Percentiles rank a stretch among this genome's conserved stretches.
Conservation (phyloP, 768 basidiomycete species). For the Mycena haematopus region DNA sequence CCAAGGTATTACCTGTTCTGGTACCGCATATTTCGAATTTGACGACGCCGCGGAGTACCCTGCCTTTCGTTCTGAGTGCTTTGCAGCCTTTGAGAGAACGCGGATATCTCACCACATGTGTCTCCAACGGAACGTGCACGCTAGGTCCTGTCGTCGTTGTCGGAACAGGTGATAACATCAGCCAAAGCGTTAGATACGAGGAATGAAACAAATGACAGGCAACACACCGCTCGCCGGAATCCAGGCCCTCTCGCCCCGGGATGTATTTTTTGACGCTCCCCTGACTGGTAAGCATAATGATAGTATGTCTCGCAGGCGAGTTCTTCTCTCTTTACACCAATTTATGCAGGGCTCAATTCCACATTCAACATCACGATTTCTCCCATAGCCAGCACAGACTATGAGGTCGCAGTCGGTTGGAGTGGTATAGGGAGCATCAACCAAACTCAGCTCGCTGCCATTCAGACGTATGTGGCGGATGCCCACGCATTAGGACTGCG, state of each 20-base stretch:
- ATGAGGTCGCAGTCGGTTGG: slow-evolving; percentile 52
- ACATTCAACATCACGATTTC: slow-evolving; percentile 50
- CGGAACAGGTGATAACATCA: slow-evolving; percentile 47
- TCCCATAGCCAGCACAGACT: slow-evolving; percentile 60
- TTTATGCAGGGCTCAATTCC: slow-evolving; percentile 34
- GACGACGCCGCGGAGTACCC: slow-evolving; percentile 31
- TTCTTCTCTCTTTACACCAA: neutral
- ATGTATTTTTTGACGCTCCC: slow-evolving; percentile 61
- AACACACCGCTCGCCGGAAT: slow-evolving; percentile 56
- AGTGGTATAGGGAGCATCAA: slow-evolving; percentile 50
- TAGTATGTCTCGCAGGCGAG: neutral
- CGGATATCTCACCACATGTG: slow-evolving; percentile 54
- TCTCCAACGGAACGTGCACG: slow-evolving; percentile 45
- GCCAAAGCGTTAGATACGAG: slow-evolving; percentile 6
- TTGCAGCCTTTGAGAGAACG: slow-evolving; percentile 51
- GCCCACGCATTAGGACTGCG: slow-evolving; percentile 52
- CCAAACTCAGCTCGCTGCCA: slow-evolving; percentile 44
- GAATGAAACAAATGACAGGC: slow-evolving; percentile 6
- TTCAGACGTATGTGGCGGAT: slow-evolving; percentile 48
- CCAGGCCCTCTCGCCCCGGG: slow-evolving; percentile 50
- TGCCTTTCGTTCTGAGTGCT: slow-evolving; percentile 51
- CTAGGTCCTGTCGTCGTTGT: slow-evolving; percentile 48
- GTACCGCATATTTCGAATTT: neutral
- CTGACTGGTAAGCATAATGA: slow-evolving; percentile 45
- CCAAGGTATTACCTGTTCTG: slow-evolving; percentile 36